These are phyloP conservation scores for Triticum urartu DNA, from an alignment of 176 grass and related monocot genomes.

Conservation along the genomic window DNA sequence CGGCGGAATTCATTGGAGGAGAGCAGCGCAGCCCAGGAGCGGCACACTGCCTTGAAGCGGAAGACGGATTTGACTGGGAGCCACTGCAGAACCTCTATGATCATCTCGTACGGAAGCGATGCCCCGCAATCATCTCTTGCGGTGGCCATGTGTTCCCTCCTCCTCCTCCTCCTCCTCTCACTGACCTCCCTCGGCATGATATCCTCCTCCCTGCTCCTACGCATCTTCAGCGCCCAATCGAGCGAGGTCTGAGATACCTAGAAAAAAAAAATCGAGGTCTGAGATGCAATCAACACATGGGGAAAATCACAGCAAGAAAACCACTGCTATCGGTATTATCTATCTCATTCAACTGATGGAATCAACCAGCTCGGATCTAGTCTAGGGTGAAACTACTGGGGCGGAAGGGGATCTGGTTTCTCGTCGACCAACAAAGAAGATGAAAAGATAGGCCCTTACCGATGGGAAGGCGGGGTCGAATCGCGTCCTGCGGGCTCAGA, in stretches of 20 bases:
- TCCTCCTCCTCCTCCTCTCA: neutral
- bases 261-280: neutral
- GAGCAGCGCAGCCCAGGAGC: constrained; percentile 3
- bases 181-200: neutral
- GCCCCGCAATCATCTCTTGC: neutral
- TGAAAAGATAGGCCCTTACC: neutral
- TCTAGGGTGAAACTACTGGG: no score
- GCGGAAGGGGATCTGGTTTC: neutral
- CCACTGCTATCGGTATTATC: neutral
- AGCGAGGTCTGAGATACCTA: neutral
- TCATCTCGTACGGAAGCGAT: neutral
- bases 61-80: constrained; percentile 19
- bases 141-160: neutral
- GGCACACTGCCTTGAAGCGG: neutral
- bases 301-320: neutral
- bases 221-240: neutral
- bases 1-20: neutral
- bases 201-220: neutral
- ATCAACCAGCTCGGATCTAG: neutral
- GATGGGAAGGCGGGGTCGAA: neutral
- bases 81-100: constrained; percentile 19
- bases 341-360: neutral
- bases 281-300: neutral
- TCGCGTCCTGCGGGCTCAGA: neutral
- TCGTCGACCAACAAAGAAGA: neutral